phyloP scores from a whole-genome alignment of 192 early-diverging fungal genomes.

The Coemansia interrupta region DNA sequence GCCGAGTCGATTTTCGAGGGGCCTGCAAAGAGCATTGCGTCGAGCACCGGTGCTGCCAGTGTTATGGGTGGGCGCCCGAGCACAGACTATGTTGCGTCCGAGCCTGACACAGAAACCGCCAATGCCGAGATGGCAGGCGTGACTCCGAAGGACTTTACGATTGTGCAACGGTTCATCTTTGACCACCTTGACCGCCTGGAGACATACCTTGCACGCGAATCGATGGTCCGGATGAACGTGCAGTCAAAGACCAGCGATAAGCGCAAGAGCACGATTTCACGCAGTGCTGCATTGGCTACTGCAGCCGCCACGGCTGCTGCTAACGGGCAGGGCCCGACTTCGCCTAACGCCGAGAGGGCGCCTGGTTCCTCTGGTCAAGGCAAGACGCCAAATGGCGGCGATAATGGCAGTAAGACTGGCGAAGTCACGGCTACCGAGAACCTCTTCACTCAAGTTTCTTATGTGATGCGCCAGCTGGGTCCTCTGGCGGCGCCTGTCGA shows the following conservation, averaged over 20 bases:
- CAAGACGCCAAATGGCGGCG: conserved; percentile 4
- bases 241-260: conserved; percentile 35
- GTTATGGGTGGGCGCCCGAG: conserved; percentile 17
- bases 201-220: conserved; percentile 60
- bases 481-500: conserved; percentile 65
- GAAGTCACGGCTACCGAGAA: conserved; percentile 58
- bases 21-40: conserved; percentile 35
- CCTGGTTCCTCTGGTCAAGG: conserved; percentile 6
- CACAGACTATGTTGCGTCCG: conserved; percentile 35
- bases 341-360: background rate
- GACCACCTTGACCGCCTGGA: conserved; percentile 69
- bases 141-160: conserved; percentile 50
- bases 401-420: conserved; percentile 1
- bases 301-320: conserved; percentile 1
- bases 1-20: conserved; percentile 45
- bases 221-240: conserved; percentile 47
- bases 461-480: conserved; percentile 82
- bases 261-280: conserved; percentile 28
- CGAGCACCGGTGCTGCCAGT: conserved; percentile 24
- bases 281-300: conserved; percentile 8
- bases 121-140: conserved; percentile 29
- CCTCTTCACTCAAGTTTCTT: conserved; percentile 75
- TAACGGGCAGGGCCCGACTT: background rate
- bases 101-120: conserved; percentile 24
- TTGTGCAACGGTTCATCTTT: conserved; percentile 64